Evolutionary conservation across 140 eudicot species (phyloP).

Genomic region (Anethum foeniculum): DNA sequence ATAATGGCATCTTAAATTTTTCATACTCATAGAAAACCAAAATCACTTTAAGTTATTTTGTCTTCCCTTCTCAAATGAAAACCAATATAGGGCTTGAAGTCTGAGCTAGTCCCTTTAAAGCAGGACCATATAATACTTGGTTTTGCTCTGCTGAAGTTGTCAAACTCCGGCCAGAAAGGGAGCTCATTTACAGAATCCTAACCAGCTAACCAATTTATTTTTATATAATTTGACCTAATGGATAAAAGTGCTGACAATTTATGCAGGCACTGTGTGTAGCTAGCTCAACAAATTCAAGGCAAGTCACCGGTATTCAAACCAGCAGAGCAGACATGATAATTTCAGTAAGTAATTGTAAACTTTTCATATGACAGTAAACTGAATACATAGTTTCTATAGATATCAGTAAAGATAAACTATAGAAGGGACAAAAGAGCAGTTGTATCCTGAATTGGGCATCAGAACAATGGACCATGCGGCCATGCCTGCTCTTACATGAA

Average conservation of each 20-base stretch:
- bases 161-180: background rate
- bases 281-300: conserved; percentile 44
- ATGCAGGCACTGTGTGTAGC: conserved; percentile 77
- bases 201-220: too few species aligned
- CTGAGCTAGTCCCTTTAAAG: background rate
- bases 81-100: background rate
- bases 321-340: conserved; percentile 91
- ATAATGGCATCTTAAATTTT: background rate
- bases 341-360: conserved; percentile 48
- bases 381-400: background rate
- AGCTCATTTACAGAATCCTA: conserved; percentile 1
- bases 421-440: background rate
- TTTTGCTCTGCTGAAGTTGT: background rate
- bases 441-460: background rate
- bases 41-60: background rate
- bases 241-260: background rate
- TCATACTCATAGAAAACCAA: background rate
- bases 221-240: background rate
- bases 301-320: conserved; percentile 71
- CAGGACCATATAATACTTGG: background rate
- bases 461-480: background rate
- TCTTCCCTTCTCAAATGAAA: background rate
- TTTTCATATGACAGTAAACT: background rate
- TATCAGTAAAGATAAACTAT: background rate
- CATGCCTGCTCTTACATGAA: background rate